Evolutionary conservation across 371 early-diverging fungal genomes (phyloP), one percentile per base, ranked within the genome.

Genomic region (Mortierella sp.): DNA sequence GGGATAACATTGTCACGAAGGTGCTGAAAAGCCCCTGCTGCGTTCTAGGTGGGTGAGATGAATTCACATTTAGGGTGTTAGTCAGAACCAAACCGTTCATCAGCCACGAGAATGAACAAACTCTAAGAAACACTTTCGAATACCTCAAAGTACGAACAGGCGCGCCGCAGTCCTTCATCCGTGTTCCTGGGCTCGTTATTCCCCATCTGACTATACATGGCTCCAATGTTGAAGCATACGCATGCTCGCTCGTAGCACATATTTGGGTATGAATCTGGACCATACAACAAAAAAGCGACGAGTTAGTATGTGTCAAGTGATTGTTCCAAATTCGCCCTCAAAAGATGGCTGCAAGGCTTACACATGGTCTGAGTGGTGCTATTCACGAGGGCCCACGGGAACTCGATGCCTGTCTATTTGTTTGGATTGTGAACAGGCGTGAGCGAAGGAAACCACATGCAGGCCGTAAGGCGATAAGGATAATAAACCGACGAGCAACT

Each of bases 161-260:
- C 93, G 54, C 84, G 81, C 69, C 89, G 91, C 39, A 91, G 73
- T 16, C 94, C 91, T 39, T 95, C 95, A 14, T 82, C 82, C 10
- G 90, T 83, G 31, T 78, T 71, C 54, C 87, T 82, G 64, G 84
- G 83, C 71, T 94, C 92, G 12, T 80, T 64, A 34, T 79, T 82
- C 3, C 87, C 96, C 13, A 96, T 78, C 60, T 91, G 89, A 66
- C 90, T 89, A 72, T 95, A 95, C 68, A 92, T 79, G 16, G 93
- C 91, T 7, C 87, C 97, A 43, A 96, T 85, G 69, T 95, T 92
- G 78, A 91, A 96, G 34, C 94, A 80, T 1, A 96, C 82, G 42
- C 90, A 86, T 0, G 95, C 93, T 54, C 90, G 88, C 69, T 96
- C 96, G 73, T 89, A 95, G 78, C 86, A 87, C 82, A 94, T 81